These are phyloP conservation scores for Oryza glumipatula DNA, from an alignment of 176 grass and related monocot species.

Conservation along the genomic window DNA sequence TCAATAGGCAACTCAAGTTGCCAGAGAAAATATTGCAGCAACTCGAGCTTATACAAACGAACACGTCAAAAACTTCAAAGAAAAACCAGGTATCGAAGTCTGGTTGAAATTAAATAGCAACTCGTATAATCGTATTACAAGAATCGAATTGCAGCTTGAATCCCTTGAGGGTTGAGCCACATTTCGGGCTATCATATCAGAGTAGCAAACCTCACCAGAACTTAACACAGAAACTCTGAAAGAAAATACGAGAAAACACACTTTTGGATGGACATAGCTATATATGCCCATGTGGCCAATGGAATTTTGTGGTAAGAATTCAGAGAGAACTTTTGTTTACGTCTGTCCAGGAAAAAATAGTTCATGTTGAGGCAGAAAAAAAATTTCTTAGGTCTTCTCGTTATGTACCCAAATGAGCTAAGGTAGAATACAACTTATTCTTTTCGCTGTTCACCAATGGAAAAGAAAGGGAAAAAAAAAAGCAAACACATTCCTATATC, in stretches of 20 bases:
- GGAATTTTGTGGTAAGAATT: background rate
- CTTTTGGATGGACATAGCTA: background rate
- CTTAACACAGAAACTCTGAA: background rate
- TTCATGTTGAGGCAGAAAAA: background rate
- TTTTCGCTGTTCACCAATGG: background rate
- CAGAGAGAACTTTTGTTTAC: slow-evolving; percentile 25
- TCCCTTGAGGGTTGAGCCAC: background rate
- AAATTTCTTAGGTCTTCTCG: background rate
- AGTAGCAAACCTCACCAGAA: too few relatives aligned
- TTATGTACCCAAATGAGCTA: slow-evolving; percentile 4
- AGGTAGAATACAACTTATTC: slow-evolving; percentile 24
- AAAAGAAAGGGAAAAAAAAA: background rate
- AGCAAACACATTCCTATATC: background rate
- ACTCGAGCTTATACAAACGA: background rate
- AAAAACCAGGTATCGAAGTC: background rate
- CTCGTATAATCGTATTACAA: background rate
- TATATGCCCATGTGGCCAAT: background rate
- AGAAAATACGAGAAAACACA: background rate
- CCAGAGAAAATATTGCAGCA: background rate
- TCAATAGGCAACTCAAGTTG: background rate
- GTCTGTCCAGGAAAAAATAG: slow-evolving; percentile 10
- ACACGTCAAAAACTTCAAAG: background rate
- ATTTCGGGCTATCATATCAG: background rate
- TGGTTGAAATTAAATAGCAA: background rate
- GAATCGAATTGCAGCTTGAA: background rate